Percentiles rank a stretch among this genome's conserved stretches.
Conservation (phyloP, 495 filamentous ascomycete genomes). For the Amphirosellinia nigrospora region DNA sequence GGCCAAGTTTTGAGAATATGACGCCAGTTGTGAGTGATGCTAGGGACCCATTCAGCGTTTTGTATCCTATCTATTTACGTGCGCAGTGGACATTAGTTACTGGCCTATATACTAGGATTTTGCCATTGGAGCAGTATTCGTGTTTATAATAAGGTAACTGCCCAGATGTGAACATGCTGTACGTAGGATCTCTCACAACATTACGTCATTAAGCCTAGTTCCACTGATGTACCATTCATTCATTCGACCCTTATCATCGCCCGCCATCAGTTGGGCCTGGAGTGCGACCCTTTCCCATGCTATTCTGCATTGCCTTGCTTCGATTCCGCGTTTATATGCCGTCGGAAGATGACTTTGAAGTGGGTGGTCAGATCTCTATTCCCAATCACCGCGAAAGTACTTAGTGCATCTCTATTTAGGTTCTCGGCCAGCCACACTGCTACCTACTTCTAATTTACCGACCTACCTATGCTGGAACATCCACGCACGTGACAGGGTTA, state of each 20-base stretch:
- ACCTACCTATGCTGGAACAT: conserved; percentile 4
- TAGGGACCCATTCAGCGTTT: no score
- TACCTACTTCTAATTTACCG: no score
- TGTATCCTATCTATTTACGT: no score
- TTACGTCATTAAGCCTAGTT: no score
- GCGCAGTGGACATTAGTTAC: no score
- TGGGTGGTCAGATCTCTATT: conserved; percentile 21
- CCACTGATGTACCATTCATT: not conserved
- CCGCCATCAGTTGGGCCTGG: not conserved
- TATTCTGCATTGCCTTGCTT: not conserved
- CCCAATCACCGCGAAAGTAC: not conserved
- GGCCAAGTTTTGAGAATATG: not conserved
- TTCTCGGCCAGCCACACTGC: not conserved
- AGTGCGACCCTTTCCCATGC: not conserved
- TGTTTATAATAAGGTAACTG: no score
- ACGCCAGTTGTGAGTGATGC: not conserved
- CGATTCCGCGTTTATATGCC: not conserved
- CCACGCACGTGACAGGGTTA: not conserved
- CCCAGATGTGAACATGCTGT: no score
- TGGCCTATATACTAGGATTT: no score
- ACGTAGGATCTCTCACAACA: no score
- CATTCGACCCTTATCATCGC: not conserved
- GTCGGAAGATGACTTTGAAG: not conserved
- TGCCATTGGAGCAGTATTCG: no score
- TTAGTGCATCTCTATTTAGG: not conserved